Evolutionary conservation across 2,329 filamentous ascomycete species (phyloP), one percentile per base, ranked within the genome.

Genomic region (Pezicula neosporulosa): DNA sequence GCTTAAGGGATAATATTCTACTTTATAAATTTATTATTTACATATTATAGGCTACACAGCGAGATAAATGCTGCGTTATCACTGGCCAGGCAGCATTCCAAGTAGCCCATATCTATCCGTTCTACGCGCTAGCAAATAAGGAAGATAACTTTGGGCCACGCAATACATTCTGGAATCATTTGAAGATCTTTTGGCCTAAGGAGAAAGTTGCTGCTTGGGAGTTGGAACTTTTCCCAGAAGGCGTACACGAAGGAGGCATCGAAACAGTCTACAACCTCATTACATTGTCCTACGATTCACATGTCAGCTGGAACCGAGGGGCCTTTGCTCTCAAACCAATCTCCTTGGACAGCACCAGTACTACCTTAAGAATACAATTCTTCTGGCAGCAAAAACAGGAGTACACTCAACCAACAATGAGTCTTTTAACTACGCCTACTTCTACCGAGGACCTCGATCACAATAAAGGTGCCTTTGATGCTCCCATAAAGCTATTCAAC

Each of bases 241-340:
- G 54, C 13, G 15, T 44, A 48, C 19, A 35, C 13, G 44, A 50
- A 52, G 2, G 13, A 9, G 51, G 51, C 6, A 13, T 18, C 19
- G 51, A 56, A 54, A 49, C 15, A 41, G 49, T 47, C n/a, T 15
- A 44, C 18, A 56, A 54, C 38, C 37, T 49, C 4, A 56, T 54
- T 18, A 50, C 51, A n/a, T 35, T 56, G 27, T 51, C 51, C 12
- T 24, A 3, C 19, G 15, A 38, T 16, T 50, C 48, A 30, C 50
- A 49, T 30, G 16, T 2, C 18, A 18, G 47, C 8, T 58, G 53
- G 56, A 49, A 50, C n/a, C 15, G 19, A 47, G 56, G 56, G 38
- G 48, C 38, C 50, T 56, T 56, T 51, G 53, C 56, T 6, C 43
- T 58, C 12, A 54, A 56, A 49, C 56, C 51, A 49, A 56, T 58